Conservation (phyloP, 768 basidiomycete species). For the Pisolithus albus region DNA sequence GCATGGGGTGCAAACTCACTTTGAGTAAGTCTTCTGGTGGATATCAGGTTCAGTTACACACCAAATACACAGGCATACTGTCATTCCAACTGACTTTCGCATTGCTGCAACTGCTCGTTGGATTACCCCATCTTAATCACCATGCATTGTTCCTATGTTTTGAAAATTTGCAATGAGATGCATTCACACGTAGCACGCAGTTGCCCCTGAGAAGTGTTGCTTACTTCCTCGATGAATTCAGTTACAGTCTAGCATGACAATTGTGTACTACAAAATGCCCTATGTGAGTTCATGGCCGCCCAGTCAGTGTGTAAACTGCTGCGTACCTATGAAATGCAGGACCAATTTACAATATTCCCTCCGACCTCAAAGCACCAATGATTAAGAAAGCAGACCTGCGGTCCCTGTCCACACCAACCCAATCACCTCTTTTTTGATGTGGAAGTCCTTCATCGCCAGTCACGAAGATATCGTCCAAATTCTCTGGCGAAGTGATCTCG, state of each 20-base stretch:
- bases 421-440: conserved; percentile 51
- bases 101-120: conserved; percentile 75
- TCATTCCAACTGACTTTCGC: conserved; percentile 66
- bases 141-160: no score
- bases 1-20: conserved; percentile 54
- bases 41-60: conserved; percentile 1
- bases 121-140: conserved; percentile 30
- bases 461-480: conserved; percentile 52
- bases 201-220: no score
- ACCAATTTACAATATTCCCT: conserved; percentile 50
- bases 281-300: no score
- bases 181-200: no score
- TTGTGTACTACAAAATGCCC: no score
- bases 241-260: no score
- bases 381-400: conserved; percentile 74
- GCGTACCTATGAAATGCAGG: background rate
- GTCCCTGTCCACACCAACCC: conserved; percentile 74
- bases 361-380: conserved; percentile 66
- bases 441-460: conserved; percentile 52
- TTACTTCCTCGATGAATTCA: no score
- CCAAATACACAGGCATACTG: conserved; percentile 53
- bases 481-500: conserved; percentile 15
- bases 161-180: no score
- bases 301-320: no score
- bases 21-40: conserved; percentile 46